These are phyloP conservation scores for Penicillium sp. DNA, from an alignment of 2,329 filamentous ascomycete species.

Conservation along the genomic window DNA sequence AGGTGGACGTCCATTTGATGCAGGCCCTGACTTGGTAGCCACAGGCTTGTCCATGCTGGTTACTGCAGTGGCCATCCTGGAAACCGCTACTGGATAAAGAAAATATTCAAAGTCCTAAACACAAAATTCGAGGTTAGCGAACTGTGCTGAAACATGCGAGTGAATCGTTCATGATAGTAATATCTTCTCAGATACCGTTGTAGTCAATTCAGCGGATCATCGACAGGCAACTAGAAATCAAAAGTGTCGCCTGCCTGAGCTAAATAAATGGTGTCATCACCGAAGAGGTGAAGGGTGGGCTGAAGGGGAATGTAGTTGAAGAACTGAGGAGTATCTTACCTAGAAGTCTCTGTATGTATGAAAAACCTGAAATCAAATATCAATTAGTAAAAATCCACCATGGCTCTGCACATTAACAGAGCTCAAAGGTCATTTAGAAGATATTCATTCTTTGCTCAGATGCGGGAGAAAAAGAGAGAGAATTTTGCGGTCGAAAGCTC, in stretches of 20 bases:
- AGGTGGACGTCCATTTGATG: slow-evolving; percentile 22
- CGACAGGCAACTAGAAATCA: slow-evolving; percentile 54
- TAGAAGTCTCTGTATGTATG: background rate
- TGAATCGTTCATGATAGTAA: slow-evolving; percentile 11
- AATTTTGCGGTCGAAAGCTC: slow-evolving; percentile 18
- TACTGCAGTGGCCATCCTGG: slow-evolving; percentile 30
- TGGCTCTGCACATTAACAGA: slow-evolving; percentile 9
- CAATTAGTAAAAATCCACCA: slow-evolving; percentile 3
- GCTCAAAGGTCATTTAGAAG: background rate
- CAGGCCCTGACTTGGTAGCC: slow-evolving; percentile 18
- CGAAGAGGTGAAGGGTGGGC: slow-evolving; percentile 31
- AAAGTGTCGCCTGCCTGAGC: slow-evolving; percentile 50
- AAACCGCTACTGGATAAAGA: slow-evolving; percentile 23
- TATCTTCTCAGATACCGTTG: slow-evolving; percentile 90
- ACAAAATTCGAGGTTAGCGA: slow-evolving; percentile 19
- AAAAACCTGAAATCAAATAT: slow-evolving; percentile 5
- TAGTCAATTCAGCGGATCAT: slow-evolving; percentile 71
- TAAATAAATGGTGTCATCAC: slow-evolving; percentile 48
- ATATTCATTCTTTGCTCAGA: background rate
- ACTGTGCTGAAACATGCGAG: slow-evolving; percentile 23
- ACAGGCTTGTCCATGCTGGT: slow-evolving; percentile 18
- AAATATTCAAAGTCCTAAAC: slow-evolving; percentile 15
- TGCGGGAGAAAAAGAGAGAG: slow-evolving; percentile 12
- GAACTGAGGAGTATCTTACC: slow-evolving; percentile 22
- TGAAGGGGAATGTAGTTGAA: slow-evolving; percentile 14